Base-by-base conservation (phyloP, 768 basidiomycete species). In the Podaxis sp. region DNA sequence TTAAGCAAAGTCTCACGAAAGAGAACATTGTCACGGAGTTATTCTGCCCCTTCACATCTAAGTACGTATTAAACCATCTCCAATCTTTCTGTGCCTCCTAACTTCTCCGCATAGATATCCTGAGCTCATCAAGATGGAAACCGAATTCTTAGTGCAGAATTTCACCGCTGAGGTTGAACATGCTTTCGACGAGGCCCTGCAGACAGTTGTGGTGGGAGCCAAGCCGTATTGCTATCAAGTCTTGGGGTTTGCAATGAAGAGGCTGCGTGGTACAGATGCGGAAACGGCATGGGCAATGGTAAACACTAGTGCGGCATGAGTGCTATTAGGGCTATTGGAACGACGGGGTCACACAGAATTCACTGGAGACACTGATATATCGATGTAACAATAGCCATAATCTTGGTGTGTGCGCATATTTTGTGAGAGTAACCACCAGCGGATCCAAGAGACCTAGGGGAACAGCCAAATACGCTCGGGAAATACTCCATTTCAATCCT, bases 11-110 rank as follows among this genome's bases (percentile, higher is more conserved):
- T 17, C 22, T 67, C 3, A 59, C 44, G 13, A 36, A 65, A 8
- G 44, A 51, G 38, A 67, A 65, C 40, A 56, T 64, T n/a, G 36
- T 67, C 30, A 12, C 54, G 8, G 66, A 67, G 22, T 48, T 63
- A 24, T 65, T 67, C 52, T 59, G 51, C 2, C 39, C 44, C 22
- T 65, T 65, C 44, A 57, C 64, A 3, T 58, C 57, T 3, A 52
- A 46, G 64, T 62, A 46, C 44, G 60, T 46, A 24, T 44, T 7
- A 38, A 5, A 13, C n/a, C 4, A 22, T 24, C 9, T 17, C 26
- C 30, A 33, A 30, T 24, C 7, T 19, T 33, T 33, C 33, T 9
- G 9, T 33, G 33, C 8, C 33, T 33, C 9, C 33, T 46, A 46
- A 46, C 19, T 5, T 9, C 5, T 7, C 15, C 15, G 15, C 33